A percentile compares a stretch with the other conserved stretches of the same genome.
Conservation (phyloP, 192 early-diverging fungal genomes). For the Linderina pennispora region DNA sequence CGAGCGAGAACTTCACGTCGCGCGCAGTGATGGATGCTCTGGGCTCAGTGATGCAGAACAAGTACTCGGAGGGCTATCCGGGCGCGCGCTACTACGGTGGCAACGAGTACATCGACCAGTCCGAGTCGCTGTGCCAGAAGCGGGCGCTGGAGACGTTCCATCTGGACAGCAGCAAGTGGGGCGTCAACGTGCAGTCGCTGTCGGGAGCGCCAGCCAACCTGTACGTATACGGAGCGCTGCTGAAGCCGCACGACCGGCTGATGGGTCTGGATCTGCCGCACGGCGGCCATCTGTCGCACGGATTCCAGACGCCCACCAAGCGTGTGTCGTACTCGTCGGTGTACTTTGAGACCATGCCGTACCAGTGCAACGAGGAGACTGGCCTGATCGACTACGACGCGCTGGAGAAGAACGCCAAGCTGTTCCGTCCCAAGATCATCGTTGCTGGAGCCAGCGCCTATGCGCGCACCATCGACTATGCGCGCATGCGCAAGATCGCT, state of each 20-base stretch:
- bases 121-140: constrained; percentile 89
- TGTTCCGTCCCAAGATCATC: constrained; percentile 96
- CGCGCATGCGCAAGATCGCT: constrained; percentile 68
- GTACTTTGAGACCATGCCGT: constrained; percentile 97
- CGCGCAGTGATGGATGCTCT: constrained; percentile 92
- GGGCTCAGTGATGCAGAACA: constrained; percentile 99
- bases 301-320: constrained; percentile 94
- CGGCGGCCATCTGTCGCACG: constrained; percentile 98
- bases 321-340: constrained; percentile 93
- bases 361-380: constrained; percentile 84
- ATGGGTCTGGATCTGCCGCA: constrained; percentile 98
- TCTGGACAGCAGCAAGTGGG: constrained; percentile 82
- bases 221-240: constrained; percentile 90
- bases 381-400: constrained; percentile 92
- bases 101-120: constrained; percentile 96
- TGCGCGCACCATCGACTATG: constrained; percentile 91
- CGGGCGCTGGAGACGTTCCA: constrained; percentile 92
- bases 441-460: constrained; percentile 95
- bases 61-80: constrained; percentile 98
- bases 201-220: constrained; percentile 97
- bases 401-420: constrained; percentile 66
- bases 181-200: constrained; percentile 95
- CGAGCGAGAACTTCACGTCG: constrained; percentile 99
- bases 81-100: constrained; percentile 98
- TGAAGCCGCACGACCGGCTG: constrained; percentile 95